These are phyloP conservation scores for Hypsizygus marmoreus DNA, from an alignment of 768 basidiomycete species.

Conservation along the genomic window DNA sequence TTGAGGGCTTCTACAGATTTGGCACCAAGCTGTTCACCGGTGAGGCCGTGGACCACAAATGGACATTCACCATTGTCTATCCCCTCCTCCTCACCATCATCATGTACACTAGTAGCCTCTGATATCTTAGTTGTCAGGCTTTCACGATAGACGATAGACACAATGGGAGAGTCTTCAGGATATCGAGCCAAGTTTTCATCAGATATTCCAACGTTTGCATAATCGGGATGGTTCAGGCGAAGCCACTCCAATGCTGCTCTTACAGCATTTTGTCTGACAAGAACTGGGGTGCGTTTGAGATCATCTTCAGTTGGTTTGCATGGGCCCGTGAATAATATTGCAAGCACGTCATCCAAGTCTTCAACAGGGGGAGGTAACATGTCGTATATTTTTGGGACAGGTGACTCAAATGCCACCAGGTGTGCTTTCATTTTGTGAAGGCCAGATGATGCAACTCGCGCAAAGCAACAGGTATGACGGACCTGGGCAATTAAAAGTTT, in stretches of 20 bases:
- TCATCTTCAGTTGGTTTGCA: conserved; percentile 25
- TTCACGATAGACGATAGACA: conserved; percentile 22
- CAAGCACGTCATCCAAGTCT: conserved; percentile 34
- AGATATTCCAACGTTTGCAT: conserved; percentile 31
- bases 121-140: conserved; percentile 20
- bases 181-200: conserved; percentile 24
- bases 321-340: conserved; percentile 32
- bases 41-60: conserved; percentile 39
- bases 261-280: conserved; percentile 21
- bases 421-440: conserved; percentile 35
- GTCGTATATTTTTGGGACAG: conserved; percentile 30
- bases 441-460: conserved; percentile 28
- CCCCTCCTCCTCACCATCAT: conserved; percentile 31
- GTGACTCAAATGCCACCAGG: conserved; percentile 31
- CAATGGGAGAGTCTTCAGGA: conserved; percentile 22
- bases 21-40: conserved; percentile 22
- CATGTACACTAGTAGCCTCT: conserved; percentile 25
- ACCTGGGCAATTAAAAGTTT: conserved; percentile 27
- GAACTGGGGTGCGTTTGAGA: conserved; percentile 29
- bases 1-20: conserved; percentile 19
- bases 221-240: conserved; percentile 35
- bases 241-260: conserved; percentile 34
- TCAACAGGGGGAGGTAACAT: conserved; percentile 28
- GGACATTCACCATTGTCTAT: conserved; percentile 31
- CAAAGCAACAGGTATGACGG: conserved; percentile 31